A percentile compares a stretch with the other conserved stretches of the same genome.
Evolutionary conservation across 805 yeast genomes (phyloP).

Genomic region (Kluyveromyces aestuarii): DNA sequence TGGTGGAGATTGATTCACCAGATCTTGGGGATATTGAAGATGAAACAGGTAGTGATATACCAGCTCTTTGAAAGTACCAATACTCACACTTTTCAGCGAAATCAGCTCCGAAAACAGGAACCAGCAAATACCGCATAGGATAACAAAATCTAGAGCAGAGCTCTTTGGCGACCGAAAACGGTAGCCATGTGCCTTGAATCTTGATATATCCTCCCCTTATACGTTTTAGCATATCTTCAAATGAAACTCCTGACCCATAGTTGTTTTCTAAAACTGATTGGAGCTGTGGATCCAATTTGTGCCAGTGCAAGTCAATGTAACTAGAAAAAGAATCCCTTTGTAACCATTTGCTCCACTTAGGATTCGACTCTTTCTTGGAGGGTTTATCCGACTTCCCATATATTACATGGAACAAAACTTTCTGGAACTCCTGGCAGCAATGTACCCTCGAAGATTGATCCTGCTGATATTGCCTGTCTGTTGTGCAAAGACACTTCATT

Average conservation of each 20-base stretch:
- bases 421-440: constrained; percentile 8
- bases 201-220: constrained; percentile 86
- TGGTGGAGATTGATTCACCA: background rate
- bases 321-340: constrained; percentile 6
- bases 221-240: constrained; percentile 36
- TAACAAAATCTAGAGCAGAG: constrained; percentile 71
- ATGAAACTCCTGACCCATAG: constrained; percentile 10
- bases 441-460: constrained; percentile 4
- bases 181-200: constrained; percentile 93
- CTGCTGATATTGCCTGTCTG: constrained; percentile 5
- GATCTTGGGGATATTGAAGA: constrained; percentile 1
- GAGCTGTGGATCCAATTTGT: constrained; percentile 16
- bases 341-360: constrained; percentile 7
- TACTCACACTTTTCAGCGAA: constrained; percentile 37
- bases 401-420: constrained; percentile 5
- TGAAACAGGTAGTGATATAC: background rate
- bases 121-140: constrained; percentile 61
- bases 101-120: constrained; percentile 69
- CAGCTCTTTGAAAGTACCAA: constrained; percentile 8
- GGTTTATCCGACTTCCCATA: constrained; percentile 6
- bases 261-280: constrained; percentile 5
- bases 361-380: constrained; percentile 6
- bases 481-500: constrained; percentile 20
- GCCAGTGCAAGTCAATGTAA: constrained; percentile 28
- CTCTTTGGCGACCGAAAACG: constrained; percentile 54